These are phyloP conservation scores for Myrmaecium sp. DNA, from an alignment of 2,329 filamentous ascomycete genomes.

Conservation along the genomic window DNA sequence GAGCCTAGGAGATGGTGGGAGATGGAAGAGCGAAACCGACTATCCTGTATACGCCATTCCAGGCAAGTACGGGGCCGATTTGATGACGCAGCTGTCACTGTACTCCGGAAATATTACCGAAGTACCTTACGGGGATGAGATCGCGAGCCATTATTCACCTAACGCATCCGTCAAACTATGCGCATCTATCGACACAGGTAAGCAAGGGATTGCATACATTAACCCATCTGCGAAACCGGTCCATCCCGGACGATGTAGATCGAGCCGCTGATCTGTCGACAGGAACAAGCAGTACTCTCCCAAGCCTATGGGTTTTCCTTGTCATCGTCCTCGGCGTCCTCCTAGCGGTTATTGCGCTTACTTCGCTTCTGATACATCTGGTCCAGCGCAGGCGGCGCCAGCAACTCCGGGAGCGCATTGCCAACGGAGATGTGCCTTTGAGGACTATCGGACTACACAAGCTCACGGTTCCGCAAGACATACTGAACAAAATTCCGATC, in stretches of 20 bases:
- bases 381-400: slow-evolving; percentile 56
- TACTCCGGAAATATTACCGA: slow-evolving; percentile 61
- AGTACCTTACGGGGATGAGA: slow-evolving; percentile 21
- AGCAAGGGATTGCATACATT: slow-evolving; percentile 6
- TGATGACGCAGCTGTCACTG: slow-evolving; percentile 54
- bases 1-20: slow-evolving; percentile 49
- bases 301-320: slow-evolving; percentile 67
- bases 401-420: slow-evolving; percentile 51
- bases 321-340: slow-evolving; percentile 55
- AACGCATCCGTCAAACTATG: slow-evolving; percentile 30
- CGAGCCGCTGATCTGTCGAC: slow-evolving; percentile 24
- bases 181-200: slow-evolving; percentile 31
- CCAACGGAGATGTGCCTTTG: slow-evolving; percentile 65
- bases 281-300: slow-evolving; percentile 32
- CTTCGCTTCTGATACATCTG: slow-evolving; percentile 58
- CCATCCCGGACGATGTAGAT: not conserved
- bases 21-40: slow-evolving; percentile 54
- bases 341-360: slow-evolving; percentile 46
- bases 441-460: slow-evolving; percentile 75
- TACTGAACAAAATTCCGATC: slow-evolving; percentile 59
- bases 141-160: slow-evolving; percentile 21
- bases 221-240: slow-evolving; percentile 15
- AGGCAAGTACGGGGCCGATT: slow-evolving; percentile 43
- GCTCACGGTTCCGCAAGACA: slow-evolving; percentile 54
- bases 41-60: slow-evolving; percentile 77